These are phyloP conservation scores for Calonectria pauciramosa DNA, from an alignment of 2,329 filamentous ascomycete species.

Conservation along the genomic window DNA sequence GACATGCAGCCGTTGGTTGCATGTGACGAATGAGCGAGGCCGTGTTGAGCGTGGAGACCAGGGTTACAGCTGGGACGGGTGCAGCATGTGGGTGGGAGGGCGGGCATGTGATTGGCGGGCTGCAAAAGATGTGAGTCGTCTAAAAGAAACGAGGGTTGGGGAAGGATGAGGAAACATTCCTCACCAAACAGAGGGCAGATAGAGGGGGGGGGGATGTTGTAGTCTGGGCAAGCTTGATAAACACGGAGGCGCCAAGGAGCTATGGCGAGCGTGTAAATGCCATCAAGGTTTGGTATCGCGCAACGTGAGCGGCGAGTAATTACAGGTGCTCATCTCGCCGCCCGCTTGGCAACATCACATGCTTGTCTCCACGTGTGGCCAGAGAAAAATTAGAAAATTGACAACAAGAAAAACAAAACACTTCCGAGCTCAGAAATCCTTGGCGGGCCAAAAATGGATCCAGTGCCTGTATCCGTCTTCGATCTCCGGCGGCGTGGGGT, in stretches of 20 bases:
- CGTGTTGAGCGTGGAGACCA: not conserved
- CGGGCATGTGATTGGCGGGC: not conserved
- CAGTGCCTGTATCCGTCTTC: constrained; percentile 18
- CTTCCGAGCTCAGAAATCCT: constrained; percentile 9
- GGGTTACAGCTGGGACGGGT: not conserved
- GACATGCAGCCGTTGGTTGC: constrained; percentile 10
- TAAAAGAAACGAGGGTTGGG: constrained; percentile 1
- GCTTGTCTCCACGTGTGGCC: not conserved
- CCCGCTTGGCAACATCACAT: constrained; percentile 4
- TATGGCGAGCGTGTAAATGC: not conserved
- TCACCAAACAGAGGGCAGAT: constrained; percentile 5
- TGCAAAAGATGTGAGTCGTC: not conserved
- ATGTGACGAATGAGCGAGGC: constrained; percentile 22
- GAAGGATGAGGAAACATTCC: constrained; percentile 3
- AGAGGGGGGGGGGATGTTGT: not conserved
- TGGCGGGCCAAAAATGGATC: constrained; percentile 3
- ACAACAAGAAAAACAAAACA: not conserved
- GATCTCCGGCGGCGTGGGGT: constrained; percentile 43
- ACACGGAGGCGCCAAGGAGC: not conserved
- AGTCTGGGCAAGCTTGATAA: not conserved
- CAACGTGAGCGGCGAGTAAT: not conserved
- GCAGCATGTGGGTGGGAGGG: constrained; percentile 17
- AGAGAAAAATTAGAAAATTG: not conserved
- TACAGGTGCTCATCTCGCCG: not conserved
- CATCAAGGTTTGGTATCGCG: constrained; percentile 4